These are phyloP conservation scores for Hygrocybe coccinea DNA, from an alignment of 768 basidiomycete species.

Conservation along the genomic window DNA sequence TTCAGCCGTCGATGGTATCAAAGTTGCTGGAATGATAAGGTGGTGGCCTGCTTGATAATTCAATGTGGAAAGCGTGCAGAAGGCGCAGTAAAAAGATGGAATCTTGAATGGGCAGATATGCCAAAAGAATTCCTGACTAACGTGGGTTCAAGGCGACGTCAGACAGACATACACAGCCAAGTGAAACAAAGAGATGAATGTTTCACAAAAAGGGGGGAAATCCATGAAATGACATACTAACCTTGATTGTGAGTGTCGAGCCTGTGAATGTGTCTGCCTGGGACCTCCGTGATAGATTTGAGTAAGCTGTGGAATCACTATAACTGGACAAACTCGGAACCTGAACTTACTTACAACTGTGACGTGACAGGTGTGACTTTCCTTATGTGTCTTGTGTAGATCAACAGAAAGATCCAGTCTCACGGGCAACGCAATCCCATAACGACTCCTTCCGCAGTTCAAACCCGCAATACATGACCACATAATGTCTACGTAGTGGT, in stretches of 20 bases:
- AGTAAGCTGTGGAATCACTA: neutral
- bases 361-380: conserved; percentile 3
- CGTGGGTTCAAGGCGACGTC: neutral
- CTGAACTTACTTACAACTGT: conserved; percentile 8
- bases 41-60: neutral
- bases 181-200: neutral
- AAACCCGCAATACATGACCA: neutral
- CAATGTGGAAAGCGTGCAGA: neutral
- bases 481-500: neutral
- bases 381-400: neutral
- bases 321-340: neutral
- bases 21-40: neutral
- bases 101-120: neutral
- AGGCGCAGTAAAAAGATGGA: neutral
- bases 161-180: neutral
- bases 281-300: neutral
- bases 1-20: neutral
- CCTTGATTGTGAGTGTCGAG: neutral
- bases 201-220: neutral
- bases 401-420: neutral
- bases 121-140: neutral
- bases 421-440: neutral
- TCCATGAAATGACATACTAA: neutral
- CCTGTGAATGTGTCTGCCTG: neutral
- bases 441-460: neutral